Conservation (phyloP, 495 filamentous ascomycete genomes). For the Aspergillus mulundensis region DNA sequence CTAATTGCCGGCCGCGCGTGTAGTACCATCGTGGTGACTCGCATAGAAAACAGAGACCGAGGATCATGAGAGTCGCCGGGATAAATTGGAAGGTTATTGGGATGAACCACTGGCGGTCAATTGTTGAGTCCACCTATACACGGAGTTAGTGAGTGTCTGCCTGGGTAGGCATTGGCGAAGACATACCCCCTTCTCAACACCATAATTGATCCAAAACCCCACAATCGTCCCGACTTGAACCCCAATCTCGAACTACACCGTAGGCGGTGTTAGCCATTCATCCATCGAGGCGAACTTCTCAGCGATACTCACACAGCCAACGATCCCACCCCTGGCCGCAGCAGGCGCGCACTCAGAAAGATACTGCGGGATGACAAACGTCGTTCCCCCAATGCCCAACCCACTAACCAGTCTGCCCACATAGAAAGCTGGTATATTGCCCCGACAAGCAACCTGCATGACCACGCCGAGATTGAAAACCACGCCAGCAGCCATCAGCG, state of each 20-base stretch:
- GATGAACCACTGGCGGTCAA: slow-evolving; percentile 50
- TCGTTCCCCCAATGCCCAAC: slow-evolving; percentile 70
- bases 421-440: slow-evolving; percentile 60
- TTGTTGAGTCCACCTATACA: slow-evolving; percentile 19
- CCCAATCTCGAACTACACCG: no score
- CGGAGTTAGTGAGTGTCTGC: neutral
- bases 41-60: slow-evolving; percentile 44
- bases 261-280: no score
- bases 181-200: slow-evolving; percentile 20
- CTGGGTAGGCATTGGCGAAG: neutral
- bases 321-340: slow-evolving; percentile 72
- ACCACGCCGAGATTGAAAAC: slow-evolving; percentile 63
- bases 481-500: slow-evolving; percentile 47
- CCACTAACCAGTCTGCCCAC: slow-evolving; percentile 68
- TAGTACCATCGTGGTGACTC: slow-evolving; percentile 59
- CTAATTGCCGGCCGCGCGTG: slow-evolving; percentile 41
- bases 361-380: slow-evolving; percentile 73
- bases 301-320: slow-evolving; percentile 72
- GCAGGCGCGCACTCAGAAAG: slow-evolving; percentile 75
- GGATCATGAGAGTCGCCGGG: slow-evolving; percentile 45
- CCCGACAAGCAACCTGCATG: slow-evolving; percentile 58
- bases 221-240: slow-evolving; percentile 63
- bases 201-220: slow-evolving; percentile 65
- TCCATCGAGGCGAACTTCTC: slow-evolving; percentile 21
- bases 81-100: slow-evolving; percentile 54